Evolutionary conservation across 1,284 basidiomycete species (phyloP).

Genomic region (Ceratobasidium sp.): DNA sequence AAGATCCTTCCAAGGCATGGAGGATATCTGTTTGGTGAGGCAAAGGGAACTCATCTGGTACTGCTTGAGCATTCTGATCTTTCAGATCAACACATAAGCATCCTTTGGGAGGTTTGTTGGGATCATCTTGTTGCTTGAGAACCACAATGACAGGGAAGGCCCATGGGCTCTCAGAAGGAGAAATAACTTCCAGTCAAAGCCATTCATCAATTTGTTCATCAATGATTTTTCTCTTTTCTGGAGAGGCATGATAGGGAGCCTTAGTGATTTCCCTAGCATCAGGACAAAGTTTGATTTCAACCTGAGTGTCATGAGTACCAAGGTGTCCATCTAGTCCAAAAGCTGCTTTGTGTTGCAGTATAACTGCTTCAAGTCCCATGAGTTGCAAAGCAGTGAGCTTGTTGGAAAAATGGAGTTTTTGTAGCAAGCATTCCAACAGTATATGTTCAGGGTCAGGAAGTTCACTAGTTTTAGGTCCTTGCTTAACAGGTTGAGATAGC

Average conservation of each 20-base stretch:
- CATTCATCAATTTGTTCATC: slow-evolving; percentile 48
- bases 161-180: slow-evolving; percentile 50
- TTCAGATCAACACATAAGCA: slow-evolving; percentile 49
- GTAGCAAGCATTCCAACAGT: slow-evolving; percentile 28
- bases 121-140: slow-evolving; percentile 47
- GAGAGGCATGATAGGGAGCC: slow-evolving; percentile 46
- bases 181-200: slow-evolving; percentile 48
- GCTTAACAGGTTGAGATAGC: slow-evolving; percentile 26
- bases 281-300: slow-evolving; percentile 37
- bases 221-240: slow-evolving; percentile 48
- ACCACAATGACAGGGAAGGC: slow-evolving; percentile 49
- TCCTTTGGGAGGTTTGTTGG: too few relatives aligned
- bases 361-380: slow-evolving; percentile 40
- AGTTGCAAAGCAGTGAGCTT: slow-evolving; percentile 7
- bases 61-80: slow-evolving; percentile 48
- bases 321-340: slow-evolving; percentile 47
- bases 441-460: slow-evolving; percentile 36
- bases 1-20: slow-evolving; percentile 47
- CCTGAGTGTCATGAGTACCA: slow-evolving; percentile 41
- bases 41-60: slow-evolving; percentile 54
- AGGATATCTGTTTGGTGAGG: slow-evolving; percentile 52
- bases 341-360: too few relatives aligned
- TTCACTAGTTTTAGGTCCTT: slow-evolving; percentile 45
- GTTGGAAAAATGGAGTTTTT: slow-evolving; percentile 27
- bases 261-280: slow-evolving; percentile 43